Percentiles rank a stretch among this genome's conserved stretches.
phyloP scores from a whole-genome alignment of 495 filamentous ascomycete genomes.

The Bryoglossum gracile region DNA sequence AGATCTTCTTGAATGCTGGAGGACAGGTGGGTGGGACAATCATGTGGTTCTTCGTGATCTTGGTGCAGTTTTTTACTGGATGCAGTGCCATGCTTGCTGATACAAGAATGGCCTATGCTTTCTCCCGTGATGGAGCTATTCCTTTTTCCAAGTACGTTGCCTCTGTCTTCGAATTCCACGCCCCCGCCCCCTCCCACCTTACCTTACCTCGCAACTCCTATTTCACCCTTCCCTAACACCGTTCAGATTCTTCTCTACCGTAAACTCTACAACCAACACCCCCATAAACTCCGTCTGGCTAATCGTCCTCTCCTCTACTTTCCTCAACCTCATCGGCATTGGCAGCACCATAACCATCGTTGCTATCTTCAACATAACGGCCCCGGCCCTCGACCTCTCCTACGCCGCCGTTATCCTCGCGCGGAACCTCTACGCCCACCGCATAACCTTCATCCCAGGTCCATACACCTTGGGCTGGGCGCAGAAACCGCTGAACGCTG shows the following conservation, averaged over 20 bases:
- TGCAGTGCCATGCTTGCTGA: constrained; percentile 65
- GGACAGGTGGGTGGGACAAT: constrained; percentile 51
- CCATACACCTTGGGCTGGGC: constrained; percentile 58
- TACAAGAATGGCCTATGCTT: constrained; percentile 67
- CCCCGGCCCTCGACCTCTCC: constrained; percentile 60
- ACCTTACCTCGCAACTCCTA: constrained; percentile 4
- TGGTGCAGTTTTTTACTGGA: constrained; percentile 67
- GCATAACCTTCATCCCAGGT: constrained; percentile 54
- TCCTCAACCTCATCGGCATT: constrained; percentile 60
- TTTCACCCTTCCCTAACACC: background rate
- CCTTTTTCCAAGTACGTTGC: constrained; percentile 51
- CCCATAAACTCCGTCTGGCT: constrained; percentile 68
- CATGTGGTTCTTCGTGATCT: constrained; percentile 65
- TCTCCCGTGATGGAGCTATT: constrained; percentile 61
- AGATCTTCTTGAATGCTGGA: constrained; percentile 65
- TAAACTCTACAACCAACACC: constrained; percentile 52
- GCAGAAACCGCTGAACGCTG: constrained; percentile 50
- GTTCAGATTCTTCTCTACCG: constrained; percentile 42
- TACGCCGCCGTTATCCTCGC: constrained; percentile 60
- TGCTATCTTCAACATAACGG: constrained; percentile 65
- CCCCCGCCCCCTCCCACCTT: background rate
- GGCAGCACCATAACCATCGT: constrained; percentile 59
- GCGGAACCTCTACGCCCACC: constrained; percentile 49
- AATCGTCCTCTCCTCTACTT: constrained; percentile 54
- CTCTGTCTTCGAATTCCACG: too few species aligned